These are phyloP conservation scores for Phymatotrichopsis omnivora DNA, from an alignment of 2,329 filamentous ascomycete genomes.

Conservation along the genomic window DNA sequence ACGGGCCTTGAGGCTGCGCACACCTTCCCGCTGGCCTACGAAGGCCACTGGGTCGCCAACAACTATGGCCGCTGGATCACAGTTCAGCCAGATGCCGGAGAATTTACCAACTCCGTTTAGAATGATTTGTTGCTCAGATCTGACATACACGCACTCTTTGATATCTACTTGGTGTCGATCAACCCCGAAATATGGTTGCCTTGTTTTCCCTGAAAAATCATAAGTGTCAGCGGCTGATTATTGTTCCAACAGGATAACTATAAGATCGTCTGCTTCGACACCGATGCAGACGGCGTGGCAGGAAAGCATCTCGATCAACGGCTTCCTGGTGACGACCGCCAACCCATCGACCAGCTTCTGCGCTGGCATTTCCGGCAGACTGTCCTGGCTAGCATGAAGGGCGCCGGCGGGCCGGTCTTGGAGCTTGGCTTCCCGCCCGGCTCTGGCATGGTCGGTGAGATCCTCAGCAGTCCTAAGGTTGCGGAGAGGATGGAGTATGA, in stretches of 20 bases:
- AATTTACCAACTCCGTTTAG: slow-evolving; percentile 30
- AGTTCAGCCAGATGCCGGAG: slow-evolving; percentile 7
- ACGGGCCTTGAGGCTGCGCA: slow-evolving; percentile 30
- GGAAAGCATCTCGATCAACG: no score
- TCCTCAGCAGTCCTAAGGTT: slow-evolving; percentile 45
- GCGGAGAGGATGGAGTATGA: slow-evolving; percentile 31
- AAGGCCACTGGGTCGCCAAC: slow-evolving; percentile 26
- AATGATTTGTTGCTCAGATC: slow-evolving; percentile 31
- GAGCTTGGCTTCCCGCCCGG: slow-evolving; percentile 31
- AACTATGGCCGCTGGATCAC: slow-evolving; percentile 27
- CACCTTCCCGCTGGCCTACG: slow-evolving; percentile 31
- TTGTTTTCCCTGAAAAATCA: background rate
- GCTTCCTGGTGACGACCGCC: background rate
- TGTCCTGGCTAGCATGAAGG: slow-evolving; percentile 31
- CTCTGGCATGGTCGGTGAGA: slow-evolving; percentile 32
- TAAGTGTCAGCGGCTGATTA: no score
- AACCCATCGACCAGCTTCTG: slow-evolving; percentile 2
- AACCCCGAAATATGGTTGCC: slow-evolving; percentile 25
- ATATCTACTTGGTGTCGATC: slow-evolving; percentile 29
- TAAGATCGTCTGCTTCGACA: slow-evolving; percentile 30
- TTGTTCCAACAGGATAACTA: slow-evolving; percentile 28
- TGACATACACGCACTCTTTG: slow-evolving; percentile 28
- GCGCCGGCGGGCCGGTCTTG: slow-evolving; percentile 28
- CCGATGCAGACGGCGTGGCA: slow-evolving; percentile 24
- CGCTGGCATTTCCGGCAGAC: slow-evolving; percentile 25